phyloP scores from a whole-genome alignment of 2,329 filamentous ascomycete species.

The Colletotrichum sp. region DNA sequence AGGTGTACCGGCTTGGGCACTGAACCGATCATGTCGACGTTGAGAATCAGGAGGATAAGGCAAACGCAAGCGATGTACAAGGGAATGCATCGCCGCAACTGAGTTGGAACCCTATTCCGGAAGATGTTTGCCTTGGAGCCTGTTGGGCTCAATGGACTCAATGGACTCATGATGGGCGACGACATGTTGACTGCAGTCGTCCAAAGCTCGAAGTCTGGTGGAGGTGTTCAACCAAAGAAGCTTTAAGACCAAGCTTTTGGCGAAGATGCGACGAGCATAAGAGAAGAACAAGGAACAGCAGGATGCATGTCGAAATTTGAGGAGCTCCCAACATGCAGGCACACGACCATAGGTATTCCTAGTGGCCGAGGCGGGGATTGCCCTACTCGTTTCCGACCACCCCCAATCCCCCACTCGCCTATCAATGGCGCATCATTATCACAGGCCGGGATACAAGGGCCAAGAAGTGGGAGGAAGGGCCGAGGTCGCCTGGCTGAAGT shows the following conservation, averaged over 20 bases:
- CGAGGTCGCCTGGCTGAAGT: not conserved
- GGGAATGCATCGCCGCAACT: conserved; percentile 52
- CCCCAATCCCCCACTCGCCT: not conserved
- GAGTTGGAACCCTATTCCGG: conserved; percentile 47
- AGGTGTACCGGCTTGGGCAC: conserved; percentile 27
- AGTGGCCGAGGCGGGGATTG: not conserved
- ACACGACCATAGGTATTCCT: not conserved
- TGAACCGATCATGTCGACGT: conserved; percentile 43
- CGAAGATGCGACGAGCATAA: not conserved
- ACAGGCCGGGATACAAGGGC: conserved; percentile 2
- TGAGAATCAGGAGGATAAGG: conserved; percentile 51
- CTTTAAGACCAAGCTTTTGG: not conserved
- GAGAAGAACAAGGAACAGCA: not conserved
- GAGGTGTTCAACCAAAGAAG: not conserved
- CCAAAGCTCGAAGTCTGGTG: not conserved
- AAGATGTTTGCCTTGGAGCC: conserved; percentile 22
- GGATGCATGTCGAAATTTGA: conserved; percentile 5
- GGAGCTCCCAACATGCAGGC: not conserved
- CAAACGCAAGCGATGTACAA: conserved; percentile 49
- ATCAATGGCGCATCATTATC: not conserved
- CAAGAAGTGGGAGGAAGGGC: not conserved
- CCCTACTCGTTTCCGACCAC: not conserved
- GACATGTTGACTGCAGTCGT: not conserved
- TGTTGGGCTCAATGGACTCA: conserved; percentile 4
- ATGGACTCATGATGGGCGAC: conserved; percentile 10